Conservation (phyloP, 2,329 filamentous ascomycete genomes). For the Gnomoniopsis sp. region DNA sequence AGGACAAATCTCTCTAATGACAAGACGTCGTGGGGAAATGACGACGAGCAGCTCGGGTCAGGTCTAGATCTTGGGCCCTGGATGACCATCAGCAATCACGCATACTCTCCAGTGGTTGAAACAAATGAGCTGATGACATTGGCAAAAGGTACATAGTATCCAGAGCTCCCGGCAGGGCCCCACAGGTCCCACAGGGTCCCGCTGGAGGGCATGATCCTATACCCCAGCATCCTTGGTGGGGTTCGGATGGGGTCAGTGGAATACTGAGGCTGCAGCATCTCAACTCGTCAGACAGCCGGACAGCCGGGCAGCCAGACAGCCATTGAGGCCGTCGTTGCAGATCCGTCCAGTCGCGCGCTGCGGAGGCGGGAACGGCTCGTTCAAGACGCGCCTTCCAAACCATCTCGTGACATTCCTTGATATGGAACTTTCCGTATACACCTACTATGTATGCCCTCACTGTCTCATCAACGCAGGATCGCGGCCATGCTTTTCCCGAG, state of each 20-base stretch:
- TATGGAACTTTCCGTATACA: background rate
- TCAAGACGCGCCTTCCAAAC: background rate
- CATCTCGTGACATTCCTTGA: background rate
- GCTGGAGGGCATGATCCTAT: no score
- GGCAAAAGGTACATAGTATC: no score
- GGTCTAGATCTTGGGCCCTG: background rate
- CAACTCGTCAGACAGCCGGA: no score
- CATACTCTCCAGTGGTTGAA: background rate
- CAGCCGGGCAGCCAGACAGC: background rate
- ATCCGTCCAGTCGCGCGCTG: background rate
- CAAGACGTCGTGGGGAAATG: background rate
- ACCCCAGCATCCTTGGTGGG: no score
- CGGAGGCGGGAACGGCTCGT: background rate
- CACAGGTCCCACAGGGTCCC: no score
- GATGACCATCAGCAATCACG: background rate
- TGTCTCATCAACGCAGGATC: background rate
- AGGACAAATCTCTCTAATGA: slow-evolving; percentile 8
- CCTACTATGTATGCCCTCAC: no score
- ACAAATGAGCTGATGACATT: background rate
- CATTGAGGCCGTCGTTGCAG: background rate
- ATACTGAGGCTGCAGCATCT: background rate
- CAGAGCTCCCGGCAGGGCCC: no score
- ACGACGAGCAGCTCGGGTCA: background rate
- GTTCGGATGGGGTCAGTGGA: no score
- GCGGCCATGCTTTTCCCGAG: slow-evolving; percentile 10